Percentiles rank a stretch among this genome's conserved stretches.
Evolutionary conservation across 768 basidiomycete genomes (phyloP).

Genomic region (Phanerochaete carnosa): DNA sequence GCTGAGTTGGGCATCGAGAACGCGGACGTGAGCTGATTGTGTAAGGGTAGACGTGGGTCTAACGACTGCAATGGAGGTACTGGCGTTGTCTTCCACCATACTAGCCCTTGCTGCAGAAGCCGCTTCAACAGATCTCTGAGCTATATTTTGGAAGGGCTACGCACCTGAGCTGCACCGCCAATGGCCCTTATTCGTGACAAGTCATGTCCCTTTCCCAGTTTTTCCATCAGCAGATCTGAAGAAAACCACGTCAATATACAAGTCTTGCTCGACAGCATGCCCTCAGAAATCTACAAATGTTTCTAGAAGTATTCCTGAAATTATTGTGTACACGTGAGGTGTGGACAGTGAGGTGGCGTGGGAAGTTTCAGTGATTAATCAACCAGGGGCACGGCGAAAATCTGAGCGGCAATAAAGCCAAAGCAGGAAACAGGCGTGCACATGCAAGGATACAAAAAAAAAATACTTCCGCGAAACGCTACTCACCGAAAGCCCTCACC

Average conservation of each 20-base stretch:
- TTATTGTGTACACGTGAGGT: background rate
- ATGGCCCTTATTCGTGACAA: conserved; percentile 69
- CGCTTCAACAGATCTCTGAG: background rate
- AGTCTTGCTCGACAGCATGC: background rate
- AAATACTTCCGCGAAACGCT: conserved; percentile 54
- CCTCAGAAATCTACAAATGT: background rate
- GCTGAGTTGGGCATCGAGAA: conserved; percentile 76
- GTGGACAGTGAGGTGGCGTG: conserved; percentile 1
- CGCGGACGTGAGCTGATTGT: conserved; percentile 62
- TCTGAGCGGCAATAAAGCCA: background rate
- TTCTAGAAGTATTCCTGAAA: background rate
- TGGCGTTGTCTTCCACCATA: conserved; percentile 85
- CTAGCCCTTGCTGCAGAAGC: conserved; percentile 55
- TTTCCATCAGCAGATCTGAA: conserved; percentile 72
- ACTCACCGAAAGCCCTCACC: conserved; percentile 81
- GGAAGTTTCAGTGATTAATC: background rate
- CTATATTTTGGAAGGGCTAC: conserved; percentile 14
- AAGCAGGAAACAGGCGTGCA: background rate
- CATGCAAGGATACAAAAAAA: conserved; percentile 27
- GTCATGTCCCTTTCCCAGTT: conserved; percentile 67
- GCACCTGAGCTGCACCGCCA: conserved; percentile 77
- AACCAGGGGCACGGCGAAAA: background rate
- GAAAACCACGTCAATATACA: background rate
- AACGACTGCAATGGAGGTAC: conserved; percentile 69
- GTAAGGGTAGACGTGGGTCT: conserved; percentile 66